Conservation (phyloP, 805 yeast genomes). For the Yarrowia phangngaensis region DNA sequence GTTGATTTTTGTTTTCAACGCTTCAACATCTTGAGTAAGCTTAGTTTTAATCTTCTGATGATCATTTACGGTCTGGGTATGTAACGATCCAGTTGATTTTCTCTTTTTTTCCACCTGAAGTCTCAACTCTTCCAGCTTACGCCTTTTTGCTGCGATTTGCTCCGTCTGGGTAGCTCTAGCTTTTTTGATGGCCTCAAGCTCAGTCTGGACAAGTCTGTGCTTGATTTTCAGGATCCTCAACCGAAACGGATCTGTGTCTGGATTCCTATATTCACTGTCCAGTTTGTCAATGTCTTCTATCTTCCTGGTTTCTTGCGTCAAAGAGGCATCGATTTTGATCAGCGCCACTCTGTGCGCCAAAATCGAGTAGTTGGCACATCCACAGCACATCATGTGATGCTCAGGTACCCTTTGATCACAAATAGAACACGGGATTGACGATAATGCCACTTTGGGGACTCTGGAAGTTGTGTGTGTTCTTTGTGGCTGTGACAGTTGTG, state of each 20-base stretch:
- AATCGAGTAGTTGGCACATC: slow-evolving; percentile 17
- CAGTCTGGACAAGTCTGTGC: slow-evolving; percentile 1
- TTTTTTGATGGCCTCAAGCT: slow-evolving; percentile 2
- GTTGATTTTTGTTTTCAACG: slow-evolving; percentile 2
- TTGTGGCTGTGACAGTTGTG: background rate
- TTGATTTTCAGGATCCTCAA: slow-evolving; percentile 16
- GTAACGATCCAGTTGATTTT: slow-evolving; percentile 4
- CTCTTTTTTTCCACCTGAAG: background rate
- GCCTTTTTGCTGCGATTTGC: slow-evolving; percentile 3
- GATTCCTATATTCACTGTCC: background rate
- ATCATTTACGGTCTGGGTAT: slow-evolving; percentile 8
- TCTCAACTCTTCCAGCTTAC: background rate
- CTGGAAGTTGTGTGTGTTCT: background rate
- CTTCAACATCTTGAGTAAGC: slow-evolving; percentile 10
- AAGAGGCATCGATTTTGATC: slow-evolving; percentile 18
- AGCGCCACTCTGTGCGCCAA: slow-evolving; percentile 22
- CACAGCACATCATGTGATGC: slow-evolving; percentile 18
- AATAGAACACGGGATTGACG: slow-evolving; percentile 4
- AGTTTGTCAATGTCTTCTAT: slow-evolving; percentile 14
- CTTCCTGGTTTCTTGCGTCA: slow-evolving; percentile 7
- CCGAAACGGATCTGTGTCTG: slow-evolving; percentile 6
- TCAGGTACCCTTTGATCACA: slow-evolving; percentile 21
- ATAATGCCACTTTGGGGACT: slow-evolving; percentile 6
- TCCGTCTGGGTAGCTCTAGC: slow-evolving; percentile 12
- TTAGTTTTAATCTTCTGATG: slow-evolving; percentile 14